A percentile compares a stretch with the other conserved stretches of the same genome.
These are phyloP conservation scores for Scheffersomyces coipomensis DNA, from an alignment of 805 yeast genomes.

Conservation along the genomic window DNA sequence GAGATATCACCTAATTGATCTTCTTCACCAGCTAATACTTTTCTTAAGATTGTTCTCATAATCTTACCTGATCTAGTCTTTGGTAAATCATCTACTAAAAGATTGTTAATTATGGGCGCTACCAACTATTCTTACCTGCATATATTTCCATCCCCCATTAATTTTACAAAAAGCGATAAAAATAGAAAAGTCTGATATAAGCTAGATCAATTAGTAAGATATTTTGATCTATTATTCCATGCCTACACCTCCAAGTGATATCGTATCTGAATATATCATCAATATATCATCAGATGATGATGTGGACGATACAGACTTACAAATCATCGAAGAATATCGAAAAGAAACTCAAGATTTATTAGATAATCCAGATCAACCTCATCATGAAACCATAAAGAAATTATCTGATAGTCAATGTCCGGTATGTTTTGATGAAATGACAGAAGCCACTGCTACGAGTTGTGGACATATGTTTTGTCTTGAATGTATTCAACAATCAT, in stretches of 20 bases:
- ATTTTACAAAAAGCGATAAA: too few relatives aligned
- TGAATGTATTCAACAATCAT: constrained; percentile 40
- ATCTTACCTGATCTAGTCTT: constrained; percentile 98
- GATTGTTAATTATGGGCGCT: too few relatives aligned
- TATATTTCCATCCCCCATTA: too few relatives aligned
- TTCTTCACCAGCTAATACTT: constrained; percentile 87
- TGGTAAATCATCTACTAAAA: constrained; percentile 90
- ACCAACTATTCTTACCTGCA: too few relatives aligned
- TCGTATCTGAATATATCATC: constrained; percentile 17
- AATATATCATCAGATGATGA: constrained; percentile 20
- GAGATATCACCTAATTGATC: constrained; percentile 91
- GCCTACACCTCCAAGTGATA: constrained; percentile 9
- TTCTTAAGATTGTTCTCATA: constrained; percentile 96
- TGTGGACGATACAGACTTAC: constrained; percentile 31
- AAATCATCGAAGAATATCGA: constrained; percentile 36
- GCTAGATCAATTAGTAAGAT: too few relatives aligned
- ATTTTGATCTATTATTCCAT: too few relatives aligned
- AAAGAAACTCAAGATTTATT: constrained; percentile 34
- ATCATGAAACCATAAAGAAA: constrained; percentile 22
- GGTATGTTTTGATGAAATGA: constrained; percentile 41
- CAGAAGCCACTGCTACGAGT: constrained; percentile 37
- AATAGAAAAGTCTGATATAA: too few relatives aligned
- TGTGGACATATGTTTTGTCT: constrained; percentile 46
- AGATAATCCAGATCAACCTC: constrained; percentile 20
- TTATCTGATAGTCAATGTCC: constrained; percentile 41